Percentiles rank a stretch among this genome's conserved stretches.
These are phyloP conservation scores for Podila minutissima DNA, from an alignment of 192 early-diverging fungal species.

Conservation along the genomic window DNA sequence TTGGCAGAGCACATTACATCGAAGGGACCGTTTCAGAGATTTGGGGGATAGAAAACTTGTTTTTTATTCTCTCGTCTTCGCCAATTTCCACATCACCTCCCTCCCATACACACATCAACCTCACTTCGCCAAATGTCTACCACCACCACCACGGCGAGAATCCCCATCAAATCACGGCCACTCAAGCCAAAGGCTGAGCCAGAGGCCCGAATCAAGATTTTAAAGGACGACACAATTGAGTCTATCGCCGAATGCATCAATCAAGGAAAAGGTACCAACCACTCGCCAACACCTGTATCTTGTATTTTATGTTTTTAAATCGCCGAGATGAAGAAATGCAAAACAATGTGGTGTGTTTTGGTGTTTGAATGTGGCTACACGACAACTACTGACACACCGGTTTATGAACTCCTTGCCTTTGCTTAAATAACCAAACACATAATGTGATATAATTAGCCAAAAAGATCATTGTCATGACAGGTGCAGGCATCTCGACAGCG, in stretches of 20 bases:
- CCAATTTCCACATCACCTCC: not conserved
- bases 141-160: conserved; percentile 9
- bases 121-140: conserved; percentile 5
- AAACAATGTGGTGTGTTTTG: too few relatives aligned
- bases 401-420: too few relatives aligned
- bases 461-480: conserved; percentile 88
- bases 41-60: not conserved
- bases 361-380: too few relatives aligned
- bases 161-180: conserved; percentile 33
- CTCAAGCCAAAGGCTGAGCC: conserved; percentile 36
- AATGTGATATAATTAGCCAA: conserved; percentile 45
- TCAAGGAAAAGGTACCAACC: conserved; percentile 39
- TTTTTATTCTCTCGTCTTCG: too few relatives aligned
- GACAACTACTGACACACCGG: too few relatives aligned
- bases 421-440: too few relatives aligned
- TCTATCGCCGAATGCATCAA: conserved; percentile 53
- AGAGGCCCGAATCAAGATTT: conserved; percentile 35
- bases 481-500: conserved; percentile 88
- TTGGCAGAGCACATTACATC: not conserved
- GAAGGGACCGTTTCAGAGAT: not conserved
- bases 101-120: not conserved
- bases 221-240: conserved; percentile 38
- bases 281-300: too few relatives aligned
- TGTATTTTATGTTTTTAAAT: not conserved
- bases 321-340: not conserved